Evolutionary conservation across 2,329 filamentous ascomycete genomes (phyloP), one percentile per base, ranked within the genome.

Genomic region (Apiospora koreana): DNA sequence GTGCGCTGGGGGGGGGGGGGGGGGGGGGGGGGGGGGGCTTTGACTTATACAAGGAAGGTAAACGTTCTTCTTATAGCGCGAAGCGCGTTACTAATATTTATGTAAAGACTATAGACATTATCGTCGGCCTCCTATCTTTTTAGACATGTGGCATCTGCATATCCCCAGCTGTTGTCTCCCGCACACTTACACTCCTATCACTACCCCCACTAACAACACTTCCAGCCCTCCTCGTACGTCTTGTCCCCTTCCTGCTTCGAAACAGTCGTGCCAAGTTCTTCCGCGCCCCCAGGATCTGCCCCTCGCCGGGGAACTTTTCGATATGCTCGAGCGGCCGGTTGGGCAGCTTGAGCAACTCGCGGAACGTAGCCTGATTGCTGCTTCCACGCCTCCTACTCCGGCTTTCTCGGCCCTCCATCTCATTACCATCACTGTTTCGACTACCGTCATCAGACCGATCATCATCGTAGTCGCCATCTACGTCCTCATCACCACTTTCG

Each of bases 301-400:
- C 64, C n/a, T 65, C 38, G 38, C 64, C 64, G 64, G 64, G 64
- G 42, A 16, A 43, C 64, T 65, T 65, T 12, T 65, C 38, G 18
- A 65, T 65, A n/a, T 65, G 42, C 64, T 65, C 64, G 38, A 65
- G n/a, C 64, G 64, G 64, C 64, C 64, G 35, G n/a, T 65, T 65
- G 38, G 64, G 64, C 64, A 65, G 5, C 64, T 65, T 65, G 5
- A 65, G 38, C 9, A 42, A n/a, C 64, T 65, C 12, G 1, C 64
- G 64, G 38, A 65, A 65, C n/a, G 64, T 65, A 1, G 71, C 72
- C 41, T 21, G 28, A n/a, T 66, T 48, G 25, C 69, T 69, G 8
- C 69, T 68, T 41, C 71, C 66, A 12, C 65, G 69, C n/a, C 66
- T 64, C 48, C 38, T 69, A 1, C 28, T 18, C 12, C 50, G 16